These are phyloP conservation scores for Delphinella strobiligena DNA, from an alignment of 2,329 filamentous ascomycete genomes.

Conservation along the genomic window DNA sequence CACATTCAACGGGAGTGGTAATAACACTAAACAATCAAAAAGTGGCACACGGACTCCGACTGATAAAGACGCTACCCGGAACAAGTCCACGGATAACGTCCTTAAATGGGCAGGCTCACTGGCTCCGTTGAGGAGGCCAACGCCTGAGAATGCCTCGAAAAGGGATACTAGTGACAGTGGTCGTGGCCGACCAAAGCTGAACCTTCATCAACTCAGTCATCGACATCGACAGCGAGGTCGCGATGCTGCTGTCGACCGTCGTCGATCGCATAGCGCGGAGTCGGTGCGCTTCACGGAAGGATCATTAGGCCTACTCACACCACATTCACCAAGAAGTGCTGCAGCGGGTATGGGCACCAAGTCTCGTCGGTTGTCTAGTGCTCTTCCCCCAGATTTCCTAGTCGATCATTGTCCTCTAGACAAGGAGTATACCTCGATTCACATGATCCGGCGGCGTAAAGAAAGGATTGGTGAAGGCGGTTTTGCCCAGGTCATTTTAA, in stretches of 20 bases:
- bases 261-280: neutral
- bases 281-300: neutral
- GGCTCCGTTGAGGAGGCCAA: neutral
- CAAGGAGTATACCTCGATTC: constrained; percentile 16
- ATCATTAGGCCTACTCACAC: neutral
- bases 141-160: neutral
- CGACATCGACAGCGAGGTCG: neutral
- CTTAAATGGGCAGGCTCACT: neutral
- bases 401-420: constrained; percentile 32
- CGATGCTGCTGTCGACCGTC: neutral
- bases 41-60: neutral
- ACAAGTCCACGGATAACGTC: neutral
- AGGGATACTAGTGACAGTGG: neutral
- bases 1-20: neutral
- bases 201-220: neutral
- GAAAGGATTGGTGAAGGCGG: constrained; percentile 72
- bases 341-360: constrained; percentile 22
- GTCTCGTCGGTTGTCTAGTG: constrained; percentile 20
- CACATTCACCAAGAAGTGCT: constrained; percentile 8
- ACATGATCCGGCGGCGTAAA: constrained; percentile 49
- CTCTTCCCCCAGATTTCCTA: constrained; percentile 17
- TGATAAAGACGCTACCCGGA: neutral
- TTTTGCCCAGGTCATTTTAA: constrained; percentile 70
- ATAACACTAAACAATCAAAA: neutral
- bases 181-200: neutral